Conservation (phyloP, 2,329 filamentous ascomycete species). For the Colletotrichum sp. region DNA sequence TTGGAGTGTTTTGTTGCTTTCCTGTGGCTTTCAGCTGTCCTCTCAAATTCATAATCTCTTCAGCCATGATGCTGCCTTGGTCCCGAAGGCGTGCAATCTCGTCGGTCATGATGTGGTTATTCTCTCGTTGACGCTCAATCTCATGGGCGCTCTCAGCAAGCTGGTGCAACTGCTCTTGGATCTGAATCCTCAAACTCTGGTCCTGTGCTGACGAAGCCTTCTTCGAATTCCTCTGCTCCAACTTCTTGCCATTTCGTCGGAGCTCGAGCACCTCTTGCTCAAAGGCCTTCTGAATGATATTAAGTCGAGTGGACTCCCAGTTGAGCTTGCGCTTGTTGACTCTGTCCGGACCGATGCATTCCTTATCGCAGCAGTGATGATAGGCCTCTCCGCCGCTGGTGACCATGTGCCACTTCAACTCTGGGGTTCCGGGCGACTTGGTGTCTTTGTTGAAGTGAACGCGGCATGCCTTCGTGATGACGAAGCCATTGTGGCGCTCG, state of each 20-base stretch:
- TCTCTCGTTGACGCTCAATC: too few species aligned
- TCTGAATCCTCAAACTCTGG: too few species aligned
- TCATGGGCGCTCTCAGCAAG: too few species aligned
- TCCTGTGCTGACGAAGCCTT: too few species aligned
- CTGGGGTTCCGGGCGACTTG: not conserved
- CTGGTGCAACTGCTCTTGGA: too few species aligned
- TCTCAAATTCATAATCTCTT: too few species aligned
- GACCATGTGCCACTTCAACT: not conserved
- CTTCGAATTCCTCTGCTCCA: too few species aligned
- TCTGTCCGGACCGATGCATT: not conserved
- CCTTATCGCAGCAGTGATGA: conserved; percentile 5
- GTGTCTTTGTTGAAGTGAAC: not conserved
- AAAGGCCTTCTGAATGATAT: not conserved
- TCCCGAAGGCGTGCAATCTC: too few species aligned
- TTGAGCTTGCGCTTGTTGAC: not conserved
- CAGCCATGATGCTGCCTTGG: too few species aligned
- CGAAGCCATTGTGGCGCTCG: not conserved
- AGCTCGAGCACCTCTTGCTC: not conserved
- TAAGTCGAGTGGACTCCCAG: not conserved
- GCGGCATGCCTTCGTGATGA: not conserved
- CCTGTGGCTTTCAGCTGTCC: too few species aligned
- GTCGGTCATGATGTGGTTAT: too few species aligned
- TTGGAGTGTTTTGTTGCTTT: too few species aligned
- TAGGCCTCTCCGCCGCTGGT: not conserved
- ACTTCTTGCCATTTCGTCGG: not conserved